These are phyloP conservation scores for Heterococcus sp. DNA, from an alignment of 108 stramenopile genomes.

Conservation along the genomic window DNA sequence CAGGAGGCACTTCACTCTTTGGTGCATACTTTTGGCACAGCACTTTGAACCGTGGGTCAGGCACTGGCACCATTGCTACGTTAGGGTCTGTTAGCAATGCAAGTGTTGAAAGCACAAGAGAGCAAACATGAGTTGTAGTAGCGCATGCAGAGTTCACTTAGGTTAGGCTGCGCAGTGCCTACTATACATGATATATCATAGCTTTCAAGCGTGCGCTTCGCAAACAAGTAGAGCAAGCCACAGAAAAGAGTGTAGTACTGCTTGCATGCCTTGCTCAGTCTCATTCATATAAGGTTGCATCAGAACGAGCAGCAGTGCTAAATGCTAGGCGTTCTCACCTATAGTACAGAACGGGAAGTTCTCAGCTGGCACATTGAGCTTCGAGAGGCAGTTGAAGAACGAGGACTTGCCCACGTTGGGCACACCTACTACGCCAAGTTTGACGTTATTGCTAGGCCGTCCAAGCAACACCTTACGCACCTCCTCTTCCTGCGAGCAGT, in stretches of 20 bases:
- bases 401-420: conserved; percentile 97
- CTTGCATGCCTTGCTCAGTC: too few relatives aligned
- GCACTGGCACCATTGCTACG: conserved; percentile 89
- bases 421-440: conserved; percentile 78
- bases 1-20: conserved; percentile 74
- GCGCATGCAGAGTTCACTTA: too few relatives aligned
- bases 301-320: too few relatives aligned
- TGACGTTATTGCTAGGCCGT: conserved; percentile 49
- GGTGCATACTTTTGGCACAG: conserved; percentile 78
- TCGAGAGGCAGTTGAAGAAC: conserved; percentile 95
- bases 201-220: too few relatives aligned
- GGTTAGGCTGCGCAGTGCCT: too few relatives aligned
- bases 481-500: conserved; percentile 41
- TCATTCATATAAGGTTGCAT: too few relatives aligned
- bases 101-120: too few relatives aligned
- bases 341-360: conserved; percentile 86
- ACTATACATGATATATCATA: too few relatives aligned
- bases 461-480: conserved; percentile 47
- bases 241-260: too few relatives aligned
- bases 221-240: too few relatives aligned
- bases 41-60: conserved; percentile 96
- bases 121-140: too few relatives aligned
- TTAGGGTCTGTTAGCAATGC: conserved; percentile 98
- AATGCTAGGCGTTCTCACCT: too few relatives aligned
- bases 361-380: conserved; percentile 72